Evolutionary conservation across 257 asterid species (phyloP), one percentile per base, ranked within the genome.

Genomic region (Solanum stenotomum): DNA sequence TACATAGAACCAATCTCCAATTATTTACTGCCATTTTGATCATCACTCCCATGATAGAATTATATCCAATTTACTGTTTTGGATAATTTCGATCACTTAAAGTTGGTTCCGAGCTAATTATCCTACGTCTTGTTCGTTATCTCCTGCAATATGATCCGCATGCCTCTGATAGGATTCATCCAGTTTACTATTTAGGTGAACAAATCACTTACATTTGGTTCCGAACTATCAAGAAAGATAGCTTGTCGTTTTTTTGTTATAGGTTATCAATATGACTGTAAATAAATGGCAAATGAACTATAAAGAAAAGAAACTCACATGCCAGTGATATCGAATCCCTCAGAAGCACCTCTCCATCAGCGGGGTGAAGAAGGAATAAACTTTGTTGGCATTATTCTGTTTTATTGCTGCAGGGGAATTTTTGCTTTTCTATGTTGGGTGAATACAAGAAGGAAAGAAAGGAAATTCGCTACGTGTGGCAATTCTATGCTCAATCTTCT

Each of bases 1-100:
- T 95, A 86, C 10, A 85, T 40, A 44, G 29, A 85, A 68, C 37
- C 46, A 27, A 33, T 87, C 68, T 81, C 65, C 35, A 91, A 87
- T 87, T 76, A 38, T 86, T 49, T 86, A 63, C 88, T 83, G 37
- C 22, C 70, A 44, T 75, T 63, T 86, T 33, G 37, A 74, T 67
- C 83, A 67, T 37, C 83, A 70, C 5, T 10, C 61, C 29, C n/a
- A 29, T 40, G 35, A 70, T 85, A 12, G 34, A 61, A 68, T 70
- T 37, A 11, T 85, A 15, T 44, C 15, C 67, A 85, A 16, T 59
- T 15, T 61, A 42, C 77, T 85, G 77, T 38, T 85, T 29, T 79
- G 7, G 8, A 4, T 77, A n/a, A 38, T 22, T 12, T 72, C 0
- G 3, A 7, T 38, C 83, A 6, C 12, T 11, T 38, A 76, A 76